Conservation (phyloP, 2,329 filamentous ascomycete species). For the Fusarium buxicola region DNA sequence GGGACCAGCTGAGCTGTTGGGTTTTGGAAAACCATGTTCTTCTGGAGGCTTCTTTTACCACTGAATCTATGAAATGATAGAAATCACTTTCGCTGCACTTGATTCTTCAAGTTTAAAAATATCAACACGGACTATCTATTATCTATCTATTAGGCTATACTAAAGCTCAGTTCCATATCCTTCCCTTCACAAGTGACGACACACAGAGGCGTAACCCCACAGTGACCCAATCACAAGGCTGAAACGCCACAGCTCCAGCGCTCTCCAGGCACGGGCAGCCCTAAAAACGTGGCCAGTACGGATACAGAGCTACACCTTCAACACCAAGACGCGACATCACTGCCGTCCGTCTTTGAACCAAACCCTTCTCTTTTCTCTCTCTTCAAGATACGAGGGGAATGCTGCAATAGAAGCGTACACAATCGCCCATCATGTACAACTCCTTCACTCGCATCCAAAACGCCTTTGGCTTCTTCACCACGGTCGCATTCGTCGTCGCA, state of each 20-base stretch:
- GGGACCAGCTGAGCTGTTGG: not conserved
- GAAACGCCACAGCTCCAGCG: slow-evolving; percentile 33
- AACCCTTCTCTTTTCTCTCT: slow-evolving; percentile 4
- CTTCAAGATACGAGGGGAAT: slow-evolving; percentile 16
- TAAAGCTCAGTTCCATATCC: too few relatives aligned
- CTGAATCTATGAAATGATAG: too few relatives aligned
- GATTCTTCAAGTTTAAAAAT: too few relatives aligned
- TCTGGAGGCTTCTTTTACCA: too few relatives aligned
- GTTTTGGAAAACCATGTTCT: too few relatives aligned
- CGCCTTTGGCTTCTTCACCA: slow-evolving; percentile 98
- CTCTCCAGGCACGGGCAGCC: slow-evolving; percentile 28
- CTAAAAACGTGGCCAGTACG: slow-evolving; percentile 42
- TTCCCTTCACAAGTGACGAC: too few relatives aligned
- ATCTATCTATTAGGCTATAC: too few relatives aligned
- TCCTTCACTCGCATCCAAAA: slow-evolving; percentile 86
- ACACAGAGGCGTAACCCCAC: slow-evolving; percentile 17
- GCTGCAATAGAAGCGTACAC: slow-evolving; percentile 26
- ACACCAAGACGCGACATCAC: slow-evolving; percentile 35
- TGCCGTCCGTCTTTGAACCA: slow-evolving; percentile 18
- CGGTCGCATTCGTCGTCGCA: slow-evolving; percentile 85
- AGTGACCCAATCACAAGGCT: slow-evolving; percentile 43
- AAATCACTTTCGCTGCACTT: too few relatives aligned
- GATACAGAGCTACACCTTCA: slow-evolving; percentile 15
- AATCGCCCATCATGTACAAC: slow-evolving; percentile 79
- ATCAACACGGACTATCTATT: too few relatives aligned